Conservation (phyloP, 257 asterid genomes). For the Fraxinus excelsior region DNA sequence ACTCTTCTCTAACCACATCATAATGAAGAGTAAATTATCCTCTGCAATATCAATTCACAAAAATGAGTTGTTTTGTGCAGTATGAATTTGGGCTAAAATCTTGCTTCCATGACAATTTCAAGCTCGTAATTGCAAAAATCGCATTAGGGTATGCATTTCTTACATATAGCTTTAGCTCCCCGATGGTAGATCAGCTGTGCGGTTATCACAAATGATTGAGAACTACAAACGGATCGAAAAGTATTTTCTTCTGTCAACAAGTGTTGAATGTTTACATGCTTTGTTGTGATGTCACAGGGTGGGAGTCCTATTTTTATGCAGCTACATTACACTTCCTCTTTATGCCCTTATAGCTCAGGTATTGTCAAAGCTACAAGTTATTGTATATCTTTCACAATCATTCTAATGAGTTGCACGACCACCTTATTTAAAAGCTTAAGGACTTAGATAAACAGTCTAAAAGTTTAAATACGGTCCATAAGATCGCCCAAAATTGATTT, state of each 20-base stretch:
- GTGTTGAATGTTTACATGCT: background rate
- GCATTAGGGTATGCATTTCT: constrained; percentile 55
- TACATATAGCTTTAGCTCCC: background rate
- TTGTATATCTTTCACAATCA: background rate
- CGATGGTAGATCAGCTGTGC: background rate
- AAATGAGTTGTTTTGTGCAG: constrained; percentile 45
- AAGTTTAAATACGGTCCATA: background rate
- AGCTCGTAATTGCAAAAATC: constrained; percentile 58
- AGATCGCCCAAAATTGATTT: background rate
- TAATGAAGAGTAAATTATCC: background rate
- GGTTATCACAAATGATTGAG: background rate
- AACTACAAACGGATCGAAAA: background rate
- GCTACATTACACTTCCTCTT: constrained; percentile 89
- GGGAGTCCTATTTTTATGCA: constrained; percentile 68
- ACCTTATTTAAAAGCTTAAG: background rate
- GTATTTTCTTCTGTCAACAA: background rate
- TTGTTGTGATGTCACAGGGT: constrained; percentile 47
- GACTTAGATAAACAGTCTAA: background rate
- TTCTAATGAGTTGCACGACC: background rate
- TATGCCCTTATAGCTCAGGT: constrained; percentile 91
- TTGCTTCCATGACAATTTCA: constrained; percentile 68
- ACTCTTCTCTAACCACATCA: constrained; percentile 13
- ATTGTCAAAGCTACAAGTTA: background rate
- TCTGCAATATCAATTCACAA: background rate
- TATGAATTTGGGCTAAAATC: constrained; percentile 64